Evolutionary conservation across 2,329 filamentous ascomycete genomes (phyloP).

Genomic region (Stachybotrys elegans): DNA sequence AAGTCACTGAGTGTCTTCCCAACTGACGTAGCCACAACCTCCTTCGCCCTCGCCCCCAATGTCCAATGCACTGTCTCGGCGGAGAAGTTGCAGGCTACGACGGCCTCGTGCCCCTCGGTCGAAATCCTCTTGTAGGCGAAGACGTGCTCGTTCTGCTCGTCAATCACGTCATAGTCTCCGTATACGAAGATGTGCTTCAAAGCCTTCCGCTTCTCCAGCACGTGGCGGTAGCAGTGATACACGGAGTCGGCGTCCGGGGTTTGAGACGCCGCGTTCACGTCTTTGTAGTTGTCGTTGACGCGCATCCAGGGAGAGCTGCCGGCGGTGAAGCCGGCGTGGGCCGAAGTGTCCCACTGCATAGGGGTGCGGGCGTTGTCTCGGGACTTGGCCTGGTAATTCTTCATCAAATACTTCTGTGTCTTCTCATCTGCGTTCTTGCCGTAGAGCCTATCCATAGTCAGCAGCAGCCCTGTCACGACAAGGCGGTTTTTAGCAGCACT

Average conservation of each 20-base stretch:
- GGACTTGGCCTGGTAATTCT: constrained; percentile 52
- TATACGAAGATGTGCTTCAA: constrained; percentile 62
- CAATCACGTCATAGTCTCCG: constrained; percentile 43
- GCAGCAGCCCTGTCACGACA: constrained; percentile 1
- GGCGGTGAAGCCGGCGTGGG: constrained; percentile 61
- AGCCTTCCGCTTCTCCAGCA: constrained; percentile 56
- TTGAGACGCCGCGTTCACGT: constrained; percentile 59
- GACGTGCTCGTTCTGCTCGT: constrained; percentile 28
- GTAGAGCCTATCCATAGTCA: constrained; percentile 21
- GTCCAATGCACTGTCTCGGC: constrained; percentile 25
- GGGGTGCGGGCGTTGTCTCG: constrained; percentile 68
- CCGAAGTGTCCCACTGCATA: constrained; percentile 62
- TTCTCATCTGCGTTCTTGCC: constrained; percentile 33
- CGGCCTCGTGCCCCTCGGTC: constrained; percentile 22
- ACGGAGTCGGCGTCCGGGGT: constrained; percentile 42
- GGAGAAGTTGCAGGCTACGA: constrained; percentile 35
- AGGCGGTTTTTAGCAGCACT: constrained; percentile 8
- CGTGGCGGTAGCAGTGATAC: constrained; percentile 55
- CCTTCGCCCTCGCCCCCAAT: constrained; percentile 18
- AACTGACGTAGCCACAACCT: constrained; percentile 28
- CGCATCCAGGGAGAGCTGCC: constrained; percentile 62
- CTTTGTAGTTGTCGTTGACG: constrained; percentile 55
- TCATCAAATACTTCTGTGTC: constrained; percentile 28
- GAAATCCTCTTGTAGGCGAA: constrained; percentile 33
- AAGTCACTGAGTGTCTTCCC: constrained; percentile 23